phyloP scores from a whole-genome alignment of 805 yeast genomes.

The Yarrowia sp. region DNA sequence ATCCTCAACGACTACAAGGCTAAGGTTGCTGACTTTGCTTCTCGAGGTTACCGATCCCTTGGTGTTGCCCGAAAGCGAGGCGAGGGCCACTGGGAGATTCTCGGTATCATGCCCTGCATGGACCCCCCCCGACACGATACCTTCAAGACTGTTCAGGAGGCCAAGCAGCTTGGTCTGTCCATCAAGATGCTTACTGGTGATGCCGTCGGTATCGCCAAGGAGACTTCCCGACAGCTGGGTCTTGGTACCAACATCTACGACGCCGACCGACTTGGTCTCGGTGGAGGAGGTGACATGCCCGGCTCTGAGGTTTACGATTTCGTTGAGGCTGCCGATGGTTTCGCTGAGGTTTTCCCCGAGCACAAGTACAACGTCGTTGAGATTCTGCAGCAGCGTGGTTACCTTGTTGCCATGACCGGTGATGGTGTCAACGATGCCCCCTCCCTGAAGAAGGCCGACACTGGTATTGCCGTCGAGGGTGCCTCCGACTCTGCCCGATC shows the following conservation, averaged over 20 bases:
- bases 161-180: conserved; percentile 85
- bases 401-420: conserved; percentile 69
- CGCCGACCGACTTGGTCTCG: conserved; percentile 94
- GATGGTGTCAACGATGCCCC: conserved; percentile 71
- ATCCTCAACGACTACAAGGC: conserved; percentile 91
- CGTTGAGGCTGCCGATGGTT: conserved; percentile 91
- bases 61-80: conserved; percentile 99
- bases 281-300: conserved; percentile 65
- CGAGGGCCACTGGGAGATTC: conserved; percentile 96
- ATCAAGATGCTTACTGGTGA: conserved; percentile 99
- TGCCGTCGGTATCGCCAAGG: conserved; percentile 98
- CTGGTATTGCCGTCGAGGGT: conserved; percentile 80
- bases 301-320: conserved; percentile 65
- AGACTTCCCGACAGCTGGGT: conserved; percentile 97
- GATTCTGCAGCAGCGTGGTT: conserved; percentile 61
- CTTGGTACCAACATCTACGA: conserved; percentile 94
- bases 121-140: conserved; percentile 99
- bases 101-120: conserved; percentile 98
- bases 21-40: conserved; percentile 96
- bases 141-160: conserved; percentile 90
- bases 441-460: conserved; percentile 66
- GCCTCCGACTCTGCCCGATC: conserved; percentile 48
- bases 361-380: conserved; percentile 67
- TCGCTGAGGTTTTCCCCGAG: conserved; percentile 70
- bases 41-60: conserved; percentile 96